Percentiles rank a stretch among this genome's conserved stretches.
phyloP scores from a whole-genome alignment of 176 grass and related monocot genomes.

The Cenchrus fungigraminus region DNA sequence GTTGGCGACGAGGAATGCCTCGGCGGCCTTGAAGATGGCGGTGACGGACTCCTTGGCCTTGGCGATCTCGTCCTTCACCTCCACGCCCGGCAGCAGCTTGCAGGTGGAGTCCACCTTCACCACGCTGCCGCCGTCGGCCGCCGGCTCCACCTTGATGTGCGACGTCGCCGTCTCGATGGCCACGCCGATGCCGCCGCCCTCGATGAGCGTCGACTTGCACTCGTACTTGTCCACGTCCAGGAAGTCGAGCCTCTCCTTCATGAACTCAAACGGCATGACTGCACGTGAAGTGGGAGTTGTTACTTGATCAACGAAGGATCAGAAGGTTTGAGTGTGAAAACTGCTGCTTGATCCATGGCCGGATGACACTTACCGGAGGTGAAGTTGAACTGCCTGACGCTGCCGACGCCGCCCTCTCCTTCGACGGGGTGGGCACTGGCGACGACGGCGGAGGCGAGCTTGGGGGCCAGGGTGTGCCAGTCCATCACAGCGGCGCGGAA shows the following conservation, averaged over 20 bases:
- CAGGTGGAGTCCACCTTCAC: background rate
- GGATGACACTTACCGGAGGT: slow-evolving; percentile 44
- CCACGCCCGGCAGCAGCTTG: slow-evolving; percentile 8
- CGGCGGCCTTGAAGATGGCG: background rate
- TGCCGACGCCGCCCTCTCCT: slow-evolving; percentile 51
- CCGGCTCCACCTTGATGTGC: slow-evolving; percentile 70
- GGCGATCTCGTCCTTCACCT: slow-evolving; percentile 4
- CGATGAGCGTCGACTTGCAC: background rate
- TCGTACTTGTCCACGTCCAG: background rate
- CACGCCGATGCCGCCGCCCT: slow-evolving; percentile 6
- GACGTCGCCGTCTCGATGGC: slow-evolving; percentile 37
- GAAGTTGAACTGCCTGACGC: slow-evolving; percentile 83
- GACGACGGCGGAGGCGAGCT: slow-evolving; percentile 57
- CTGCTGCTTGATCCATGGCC: background rate
- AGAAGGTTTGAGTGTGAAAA: too few species aligned
- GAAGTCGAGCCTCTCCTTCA: slow-evolving; percentile 47
- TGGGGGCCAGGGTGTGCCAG: slow-evolving; percentile 74
- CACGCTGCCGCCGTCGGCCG: background rate
- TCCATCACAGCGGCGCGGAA: slow-evolving; percentile 72
- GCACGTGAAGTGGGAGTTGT: background rate
- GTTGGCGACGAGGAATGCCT: background rate
- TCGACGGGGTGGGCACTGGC: slow-evolving; percentile 49
- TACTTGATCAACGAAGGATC: too few species aligned
- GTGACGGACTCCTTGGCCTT: slow-evolving; percentile 47
- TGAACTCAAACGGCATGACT: slow-evolving; percentile 49